Evolutionary conservation across 2,329 filamentous ascomycete genomes (phyloP).

Genomic region (Stachybotrys echinatus): DNA sequence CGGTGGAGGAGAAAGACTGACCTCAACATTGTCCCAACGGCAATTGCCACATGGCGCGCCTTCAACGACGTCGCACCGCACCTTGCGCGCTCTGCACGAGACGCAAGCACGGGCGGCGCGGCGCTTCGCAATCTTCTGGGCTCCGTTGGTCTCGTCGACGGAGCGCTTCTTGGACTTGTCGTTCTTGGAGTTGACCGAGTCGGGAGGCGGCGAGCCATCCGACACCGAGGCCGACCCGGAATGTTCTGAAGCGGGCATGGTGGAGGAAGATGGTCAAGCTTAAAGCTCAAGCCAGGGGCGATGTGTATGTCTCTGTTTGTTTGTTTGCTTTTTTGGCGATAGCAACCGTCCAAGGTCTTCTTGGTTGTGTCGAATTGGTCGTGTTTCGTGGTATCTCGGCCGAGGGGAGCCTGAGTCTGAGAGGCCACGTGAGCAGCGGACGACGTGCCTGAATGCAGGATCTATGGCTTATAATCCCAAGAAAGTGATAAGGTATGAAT

Average conservation of each 20-base stretch:
- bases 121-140: constrained; percentile 60
- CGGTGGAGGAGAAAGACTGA: constrained; percentile 15
- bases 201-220: constrained; percentile 17
- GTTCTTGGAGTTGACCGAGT: constrained; percentile 16
- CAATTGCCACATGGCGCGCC: constrained; percentile 85
- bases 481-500: too few species aligned
- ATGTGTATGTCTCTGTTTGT: too few species aligned
- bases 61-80: constrained; percentile 90
- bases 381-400: not conserved
- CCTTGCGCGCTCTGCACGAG: constrained; percentile 82
- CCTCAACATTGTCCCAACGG: constrained; percentile 69
- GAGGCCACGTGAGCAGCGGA: not conserved
- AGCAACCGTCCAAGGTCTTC: too few species aligned
- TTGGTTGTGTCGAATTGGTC: not conserved
- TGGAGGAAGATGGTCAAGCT: too few species aligned
- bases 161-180: constrained; percentile 27
- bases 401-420: not conserved
- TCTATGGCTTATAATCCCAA: too few species aligned
- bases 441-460: not conserved
- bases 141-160: constrained; percentile 20
- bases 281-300: too few species aligned
- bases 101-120: constrained; percentile 89
- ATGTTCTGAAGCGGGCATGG: constrained; percentile 3
- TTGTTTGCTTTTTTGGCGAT: too few species aligned
- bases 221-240: constrained; percentile 15